Evolutionary conservation across 2,329 filamentous ascomycete genomes (phyloP), one percentile per base, ranked within the genome.

Genomic region (Chrysoporthe puriensis): DNA sequence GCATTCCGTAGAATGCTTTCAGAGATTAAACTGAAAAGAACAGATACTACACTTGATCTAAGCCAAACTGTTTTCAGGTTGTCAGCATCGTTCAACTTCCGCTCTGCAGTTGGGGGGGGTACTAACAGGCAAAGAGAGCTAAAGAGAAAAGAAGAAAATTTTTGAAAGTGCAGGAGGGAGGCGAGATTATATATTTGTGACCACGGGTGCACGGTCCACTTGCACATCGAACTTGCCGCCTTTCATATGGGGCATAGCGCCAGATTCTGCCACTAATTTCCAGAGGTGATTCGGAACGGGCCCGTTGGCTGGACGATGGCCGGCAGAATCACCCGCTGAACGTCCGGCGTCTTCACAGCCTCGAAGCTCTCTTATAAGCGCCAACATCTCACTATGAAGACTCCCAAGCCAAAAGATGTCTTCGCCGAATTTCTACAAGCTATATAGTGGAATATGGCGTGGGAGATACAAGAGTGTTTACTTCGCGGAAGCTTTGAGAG

Each of bases 11-110:
- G 85, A 80, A 81, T 81, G 83, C 85, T 90, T 90, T 88, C 88
- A 91, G 88, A 88, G 86, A 90, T 91, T 90, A 91, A 91, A 90
- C 89, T 91, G 87, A 90, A 90, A 90, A 91, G 89, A 91, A 91
- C 87, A 90, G 87, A 89, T 90, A 90, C 88, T 90, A 90, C 87
- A 90, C 87, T 90, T 90, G 87, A 90, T 90, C 88, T 89, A 87
- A 88, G 72, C 72, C 71, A 69, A 66, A 70, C 71, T 48, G 61
- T 54, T 34, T 62, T 44, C 13, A 40, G 21, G 34, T 42, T 21
- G 59, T 46, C 14, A 46, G 21, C 16, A 61, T 9, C 21, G 34
- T 16, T 21, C 14, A 9, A 36, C 4, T 21, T 13, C n/a, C 5
- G 4, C 4, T 14, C 8, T 50, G 3, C 4, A 34, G 5, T 16